Evolutionary conservation across 1,139 yeast species (phyloP).

Genomic region (Suhomyces kunorum): DNA sequence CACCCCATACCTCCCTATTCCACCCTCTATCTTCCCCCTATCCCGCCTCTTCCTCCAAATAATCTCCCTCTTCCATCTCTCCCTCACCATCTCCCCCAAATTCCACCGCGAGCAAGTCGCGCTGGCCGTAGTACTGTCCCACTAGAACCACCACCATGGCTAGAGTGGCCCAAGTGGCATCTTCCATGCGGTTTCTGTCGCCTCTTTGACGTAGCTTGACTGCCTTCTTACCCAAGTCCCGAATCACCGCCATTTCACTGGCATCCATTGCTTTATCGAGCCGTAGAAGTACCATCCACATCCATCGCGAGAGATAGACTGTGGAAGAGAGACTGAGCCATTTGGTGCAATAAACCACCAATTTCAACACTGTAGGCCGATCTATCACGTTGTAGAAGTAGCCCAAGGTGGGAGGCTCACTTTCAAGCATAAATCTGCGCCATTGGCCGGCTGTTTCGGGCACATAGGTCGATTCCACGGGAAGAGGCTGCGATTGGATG

Average conservation of each 20-base stretch:
- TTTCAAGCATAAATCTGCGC: constrained; percentile 32
- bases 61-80: background rate
- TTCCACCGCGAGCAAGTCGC: constrained; percentile 26
- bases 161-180: constrained; percentile 27
- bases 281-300: constrained; percentile 37
- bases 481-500: background rate
- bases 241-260: constrained; percentile 36
- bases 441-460: constrained; percentile 36
- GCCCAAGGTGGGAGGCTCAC: constrained; percentile 31
- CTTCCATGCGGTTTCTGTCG: constrained; percentile 10
- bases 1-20: background rate
- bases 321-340: constrained; percentile 40
- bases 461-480: constrained; percentile 8
- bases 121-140: constrained; percentile 39
- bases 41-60: background rate
- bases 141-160: constrained; percentile 38
- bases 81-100: too few relatives aligned
- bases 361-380: constrained; percentile 37
- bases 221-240: constrained; percentile 46
- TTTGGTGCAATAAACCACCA: constrained; percentile 37
- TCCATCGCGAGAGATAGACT: constrained; percentile 39
- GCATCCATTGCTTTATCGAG: constrained; percentile 38
- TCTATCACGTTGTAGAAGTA: constrained; percentile 26
- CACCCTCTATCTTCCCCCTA: background rate
- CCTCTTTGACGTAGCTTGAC: constrained; percentile 24